Conservation (phyloP, 768 basidiomycete genomes). For the Mycena pura region DNA sequence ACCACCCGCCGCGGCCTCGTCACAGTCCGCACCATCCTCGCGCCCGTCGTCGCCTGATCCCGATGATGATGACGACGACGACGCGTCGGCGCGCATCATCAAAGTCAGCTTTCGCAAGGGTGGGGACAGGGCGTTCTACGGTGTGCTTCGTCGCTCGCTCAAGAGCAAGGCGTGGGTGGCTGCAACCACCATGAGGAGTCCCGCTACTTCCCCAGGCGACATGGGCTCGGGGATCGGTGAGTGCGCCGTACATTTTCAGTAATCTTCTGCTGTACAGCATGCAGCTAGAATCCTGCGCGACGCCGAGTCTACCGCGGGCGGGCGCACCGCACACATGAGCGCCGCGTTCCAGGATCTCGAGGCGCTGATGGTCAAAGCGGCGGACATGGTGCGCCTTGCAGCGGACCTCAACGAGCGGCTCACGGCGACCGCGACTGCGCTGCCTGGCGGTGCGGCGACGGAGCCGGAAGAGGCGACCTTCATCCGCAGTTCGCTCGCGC, state of each 20-base stretch:
- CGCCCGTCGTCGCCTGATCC: conserved; percentile 61
- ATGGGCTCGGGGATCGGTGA: conserved; percentile 62
- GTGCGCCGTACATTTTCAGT: conserved; percentile 26
- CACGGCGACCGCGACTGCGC: conserved; percentile 49
- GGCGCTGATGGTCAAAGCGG: conserved; percentile 87
- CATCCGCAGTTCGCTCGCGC: conserved; percentile 87
- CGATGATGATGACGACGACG: conserved; percentile 37
- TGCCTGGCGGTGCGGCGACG: conserved; percentile 48
- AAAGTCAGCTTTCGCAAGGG: conserved; percentile 92
- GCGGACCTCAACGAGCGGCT: conserved; percentile 87
- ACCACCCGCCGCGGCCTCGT: conserved; percentile 30
- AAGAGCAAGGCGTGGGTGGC: conserved; percentile 79
- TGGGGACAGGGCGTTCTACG: conserved; percentile 86
- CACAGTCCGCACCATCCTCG: conserved; percentile 70
- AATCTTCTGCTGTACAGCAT: neutral
- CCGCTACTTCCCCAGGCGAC: too few species aligned
- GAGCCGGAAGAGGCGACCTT: conserved; percentile 87
- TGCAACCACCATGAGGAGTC: too few species aligned
- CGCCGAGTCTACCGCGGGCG: conserved; percentile 72
- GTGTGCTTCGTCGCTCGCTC: conserved; percentile 72
- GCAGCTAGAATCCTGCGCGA: conserved; percentile 83
- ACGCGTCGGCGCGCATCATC: conserved; percentile 57
- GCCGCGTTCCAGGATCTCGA: conserved; percentile 89
- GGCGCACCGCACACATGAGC: conserved; percentile 67
- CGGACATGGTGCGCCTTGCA: conserved; percentile 91